Base-by-base conservation (phyloP, 306 rosid genomes). In the Fragaria nilgerrensis region DNA sequence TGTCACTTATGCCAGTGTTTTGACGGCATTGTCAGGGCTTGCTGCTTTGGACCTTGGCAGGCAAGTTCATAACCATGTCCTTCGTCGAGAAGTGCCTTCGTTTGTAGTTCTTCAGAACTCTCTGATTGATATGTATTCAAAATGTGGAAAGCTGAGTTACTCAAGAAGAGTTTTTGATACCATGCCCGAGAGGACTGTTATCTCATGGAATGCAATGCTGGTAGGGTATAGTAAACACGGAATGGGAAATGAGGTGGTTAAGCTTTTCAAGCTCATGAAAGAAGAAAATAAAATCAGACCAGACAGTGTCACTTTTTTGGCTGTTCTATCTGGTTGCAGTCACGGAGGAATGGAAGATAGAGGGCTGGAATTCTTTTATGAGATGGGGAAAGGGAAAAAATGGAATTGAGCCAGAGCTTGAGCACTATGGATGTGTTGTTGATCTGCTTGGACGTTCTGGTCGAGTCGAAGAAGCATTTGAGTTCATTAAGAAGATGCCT, bases 141-240 rank as follows among this genome's bases (percentile, higher is more conserved):
- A 94, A 87, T 92, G 96, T 77, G 98, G 97, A 81, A 90, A 83
- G 65, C 91, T 90, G 61, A 62, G 78, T 45, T 94, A 92, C 70
- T 80, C 98, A 0, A 83, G 91, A 79, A 87, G 93, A 77, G 78
- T 90, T 34, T 94, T 94, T 62, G 88, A 89, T 79, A 55, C 81
- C 68, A 88, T 94, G 91, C 69, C 68, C 5, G 96, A 87, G 87
- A 89, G 97, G 78, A 90, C 89, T 39, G 89, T 83, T 59, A 86
- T 94, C 81, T 92, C 96, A 39, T 94, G 98, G 97, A 94, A 94
- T 82, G 96, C 92, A 23, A 92, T 92, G 97, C 91, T 94, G 43
- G 87, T 85, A 19, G 98, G 96, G 72, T 94, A 90, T 83, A 83
- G 96, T 76, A 94, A 90, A 83, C 96, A 94, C 76, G 98, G 98